A percentile compares a stretch with the other conserved stretches of the same genome.
Conservation (phyloP, 805 yeast genomes). For the Candida boleticola region DNA sequence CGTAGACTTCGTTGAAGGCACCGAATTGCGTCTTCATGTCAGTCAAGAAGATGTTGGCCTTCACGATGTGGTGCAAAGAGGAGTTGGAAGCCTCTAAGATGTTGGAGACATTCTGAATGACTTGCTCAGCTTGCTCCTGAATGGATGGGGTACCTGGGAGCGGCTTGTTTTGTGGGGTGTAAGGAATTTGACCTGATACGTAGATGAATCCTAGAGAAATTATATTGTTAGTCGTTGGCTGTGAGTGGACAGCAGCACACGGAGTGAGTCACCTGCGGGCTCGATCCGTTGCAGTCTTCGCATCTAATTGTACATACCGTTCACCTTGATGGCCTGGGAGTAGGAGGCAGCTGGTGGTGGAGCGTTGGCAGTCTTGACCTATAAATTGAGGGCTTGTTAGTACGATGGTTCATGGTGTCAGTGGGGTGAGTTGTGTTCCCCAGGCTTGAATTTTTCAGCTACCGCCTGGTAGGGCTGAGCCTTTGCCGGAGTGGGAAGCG, state of each 20-base stretch:
- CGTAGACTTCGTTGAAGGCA: slow-evolving; percentile 82
- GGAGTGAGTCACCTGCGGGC: no score
- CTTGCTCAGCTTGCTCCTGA: slow-evolving; percentile 76
- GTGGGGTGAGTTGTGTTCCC: no score
- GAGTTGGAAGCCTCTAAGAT: slow-evolving; percentile 86
- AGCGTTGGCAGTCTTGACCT: slow-evolving; percentile 70
- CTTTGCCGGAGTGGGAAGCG: no score
- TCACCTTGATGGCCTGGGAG: slow-evolving; percentile 92
- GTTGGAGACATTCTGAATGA: slow-evolving; percentile 61
- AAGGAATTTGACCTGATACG: slow-evolving; percentile 94
- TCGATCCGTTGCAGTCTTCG: no score
- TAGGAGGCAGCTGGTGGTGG: slow-evolving; percentile 98
- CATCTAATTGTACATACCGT: slow-evolving; percentile 46
- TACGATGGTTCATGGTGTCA: no score
- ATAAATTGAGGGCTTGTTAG: slow-evolving; percentile 16
- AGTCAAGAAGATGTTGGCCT: slow-evolving; percentile 85
- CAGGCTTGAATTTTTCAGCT: neutral
- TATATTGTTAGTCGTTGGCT: no score
- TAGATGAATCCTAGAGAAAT: slow-evolving; percentile 64
- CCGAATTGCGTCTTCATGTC: slow-evolving; percentile 81
- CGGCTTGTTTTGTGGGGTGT: slow-evolving; percentile 77
- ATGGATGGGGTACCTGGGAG: slow-evolving; percentile 66
- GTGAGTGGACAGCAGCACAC: no score
- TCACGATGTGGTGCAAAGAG: slow-evolving; percentile 76
- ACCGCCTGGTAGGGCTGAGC: no score